Conservation (phyloP, 2,329 filamentous ascomycete species). For the Hawksworthiomyces lignivorus region DNA sequence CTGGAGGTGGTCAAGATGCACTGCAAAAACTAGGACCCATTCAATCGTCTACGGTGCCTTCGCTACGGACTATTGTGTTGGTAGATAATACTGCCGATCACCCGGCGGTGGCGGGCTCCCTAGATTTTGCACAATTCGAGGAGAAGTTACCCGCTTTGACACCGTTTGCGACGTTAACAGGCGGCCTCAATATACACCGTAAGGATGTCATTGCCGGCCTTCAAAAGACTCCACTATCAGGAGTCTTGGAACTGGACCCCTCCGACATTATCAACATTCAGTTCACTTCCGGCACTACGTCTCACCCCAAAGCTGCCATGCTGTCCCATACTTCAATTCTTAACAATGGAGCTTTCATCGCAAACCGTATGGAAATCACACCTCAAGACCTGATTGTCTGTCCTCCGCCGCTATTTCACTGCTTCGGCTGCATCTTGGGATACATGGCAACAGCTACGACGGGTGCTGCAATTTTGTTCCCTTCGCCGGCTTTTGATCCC, state of each 20-base stretch:
- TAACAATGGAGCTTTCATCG: constrained; percentile 86
- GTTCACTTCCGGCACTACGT: constrained; percentile 94
- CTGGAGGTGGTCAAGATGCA: constrained; percentile 32
- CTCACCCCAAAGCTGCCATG: constrained; percentile 83
- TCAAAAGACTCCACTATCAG: constrained; percentile 7
- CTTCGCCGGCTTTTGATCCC: constrained; percentile 80
- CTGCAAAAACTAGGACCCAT: constrained; percentile 10
- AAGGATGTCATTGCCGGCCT: not conserved
- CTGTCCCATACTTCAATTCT: constrained; percentile 78
- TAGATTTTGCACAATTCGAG: constrained; percentile 11
- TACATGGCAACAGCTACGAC: constrained; percentile 88
- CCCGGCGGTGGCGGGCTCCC: constrained; percentile 33
- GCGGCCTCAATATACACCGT: constrained; percentile 4
- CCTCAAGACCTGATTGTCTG: constrained; percentile 71
- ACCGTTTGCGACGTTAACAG: constrained; percentile 33
- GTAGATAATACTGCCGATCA: constrained; percentile 65
- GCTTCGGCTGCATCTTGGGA: constrained; percentile 87
- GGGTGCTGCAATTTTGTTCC: constrained; percentile 75
- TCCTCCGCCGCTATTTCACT: constrained; percentile 80
- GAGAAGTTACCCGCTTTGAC: constrained; percentile 32
- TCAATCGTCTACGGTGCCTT: constrained; percentile 50
- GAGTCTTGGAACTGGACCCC: constrained; percentile 37
- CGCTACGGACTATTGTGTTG: constrained; percentile 62
- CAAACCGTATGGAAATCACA: constrained; percentile 72
- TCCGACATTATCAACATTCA: constrained; percentile 86